Evolutionary conservation across 768 basidiomycete genomes (phyloP).

Genomic region (Amanita exitialis): DNA sequence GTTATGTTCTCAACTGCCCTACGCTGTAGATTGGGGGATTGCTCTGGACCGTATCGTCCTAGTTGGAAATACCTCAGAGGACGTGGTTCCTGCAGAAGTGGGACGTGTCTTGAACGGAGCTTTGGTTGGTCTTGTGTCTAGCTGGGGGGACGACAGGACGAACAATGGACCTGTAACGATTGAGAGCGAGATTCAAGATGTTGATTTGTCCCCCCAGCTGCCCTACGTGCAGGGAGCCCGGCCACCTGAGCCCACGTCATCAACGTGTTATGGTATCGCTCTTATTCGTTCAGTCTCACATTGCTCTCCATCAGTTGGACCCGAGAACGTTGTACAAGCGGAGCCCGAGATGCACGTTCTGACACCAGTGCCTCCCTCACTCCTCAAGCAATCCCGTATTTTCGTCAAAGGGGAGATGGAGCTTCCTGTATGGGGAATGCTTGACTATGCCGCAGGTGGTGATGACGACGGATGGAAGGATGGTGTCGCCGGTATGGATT

Average conservation of each 20-base stretch:
- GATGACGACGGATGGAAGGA: conserved; percentile 18
- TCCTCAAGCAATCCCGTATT: conserved; percentile 31
- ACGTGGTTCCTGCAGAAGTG: conserved; percentile 65
- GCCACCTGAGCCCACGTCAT: conserved; percentile 47
- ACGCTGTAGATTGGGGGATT: conserved; percentile 48
- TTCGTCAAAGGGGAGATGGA: conserved; percentile 86
- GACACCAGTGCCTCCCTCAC: conserved; percentile 53
- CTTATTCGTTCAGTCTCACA: conserved; percentile 44
- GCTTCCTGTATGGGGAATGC: conserved; percentile 78
- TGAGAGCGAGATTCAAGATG: conserved; percentile 20
- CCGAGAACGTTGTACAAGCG: conserved; percentile 8
- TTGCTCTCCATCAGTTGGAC: not conserved
- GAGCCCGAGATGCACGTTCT: conserved; percentile 55
- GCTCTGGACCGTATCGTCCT: conserved; percentile 61
- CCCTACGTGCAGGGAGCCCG: conserved; percentile 50
- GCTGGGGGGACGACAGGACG: conserved; percentile 1
- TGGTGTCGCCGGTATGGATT: conserved; percentile 37
- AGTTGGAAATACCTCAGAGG: conserved; percentile 67
- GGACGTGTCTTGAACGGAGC: conserved; percentile 67
- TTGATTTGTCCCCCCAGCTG: conserved; percentile 21
- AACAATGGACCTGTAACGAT: not conserved
- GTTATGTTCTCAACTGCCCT: conserved; percentile 60
- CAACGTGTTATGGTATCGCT: conserved; percentile 66
- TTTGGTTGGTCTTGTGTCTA: conserved; percentile 62
- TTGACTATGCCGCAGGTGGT: conserved; percentile 36